Percentiles rank a stretch among this genome's conserved stretches.
These are phyloP conservation scores for Nemania bipapillata DNA, from an alignment of 2,329 filamentous ascomycete genomes.

Conservation along the genomic window DNA sequence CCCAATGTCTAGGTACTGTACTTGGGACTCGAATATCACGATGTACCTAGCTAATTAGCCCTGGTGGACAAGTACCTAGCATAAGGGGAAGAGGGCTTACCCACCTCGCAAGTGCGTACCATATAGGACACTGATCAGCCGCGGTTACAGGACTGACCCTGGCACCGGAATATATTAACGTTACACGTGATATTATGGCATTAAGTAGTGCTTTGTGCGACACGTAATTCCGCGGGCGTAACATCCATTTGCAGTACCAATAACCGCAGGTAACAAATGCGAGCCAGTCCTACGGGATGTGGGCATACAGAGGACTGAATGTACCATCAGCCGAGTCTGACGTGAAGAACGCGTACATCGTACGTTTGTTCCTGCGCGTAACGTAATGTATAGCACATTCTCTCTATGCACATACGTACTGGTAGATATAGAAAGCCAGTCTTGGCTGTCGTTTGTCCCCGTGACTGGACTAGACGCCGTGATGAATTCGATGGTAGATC, in stretches of 20 bases:
- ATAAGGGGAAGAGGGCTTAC: background rate
- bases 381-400: background rate
- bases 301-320: background rate
- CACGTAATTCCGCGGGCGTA: background rate
- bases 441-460: background rate
- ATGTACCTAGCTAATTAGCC: slow-evolving; percentile 12
- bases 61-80: background rate
- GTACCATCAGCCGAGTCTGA: background rate
- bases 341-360: background rate
- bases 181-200: background rate
- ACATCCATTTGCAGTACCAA: background rate
- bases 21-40: background rate
- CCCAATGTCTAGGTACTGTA: background rate
- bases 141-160: background rate
- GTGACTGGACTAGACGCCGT: slow-evolving; percentile 19
- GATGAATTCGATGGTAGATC: background rate
- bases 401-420: background rate
- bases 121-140: background rate
- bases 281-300: background rate
- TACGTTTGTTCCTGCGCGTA: background rate
- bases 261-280: background rate
- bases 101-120: background rate
- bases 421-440: background rate
- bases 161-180: background rate
- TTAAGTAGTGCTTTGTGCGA: background rate